Conservation (phyloP, 176 grass and related monocot species). For the Dactylis glomerata region DNA sequence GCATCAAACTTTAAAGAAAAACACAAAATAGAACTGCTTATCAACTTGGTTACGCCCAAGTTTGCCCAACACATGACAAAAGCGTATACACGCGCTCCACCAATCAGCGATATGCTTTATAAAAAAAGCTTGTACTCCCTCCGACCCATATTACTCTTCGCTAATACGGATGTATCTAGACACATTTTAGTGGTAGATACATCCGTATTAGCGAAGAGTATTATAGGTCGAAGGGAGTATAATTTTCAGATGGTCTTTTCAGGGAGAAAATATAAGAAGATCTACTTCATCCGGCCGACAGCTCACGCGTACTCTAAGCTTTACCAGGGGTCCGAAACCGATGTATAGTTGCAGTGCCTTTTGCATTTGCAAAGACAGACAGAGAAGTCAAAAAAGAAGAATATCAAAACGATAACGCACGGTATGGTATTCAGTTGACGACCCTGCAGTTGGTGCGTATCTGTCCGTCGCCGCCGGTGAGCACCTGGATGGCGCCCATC, state of each 20-base stretch:
- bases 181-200: too few relatives aligned
- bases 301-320: neutral
- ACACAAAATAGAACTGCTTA: neutral
- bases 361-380: neutral
- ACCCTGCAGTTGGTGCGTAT: slow-evolving; percentile 51
- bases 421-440: slow-evolving; percentile 23
- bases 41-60: neutral
- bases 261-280: neutral
- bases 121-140: neutral
- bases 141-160: too few relatives aligned
- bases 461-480: slow-evolving; percentile 53
- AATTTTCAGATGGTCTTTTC: neutral
- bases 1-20: neutral
- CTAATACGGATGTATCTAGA: too few relatives aligned
- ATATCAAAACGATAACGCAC: neutral
- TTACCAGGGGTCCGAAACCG: neutral
- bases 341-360: neutral
- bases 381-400: neutral
- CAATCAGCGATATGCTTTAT: neutral
- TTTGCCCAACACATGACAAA: slow-evolving; percentile 12
- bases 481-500: slow-evolving; percentile 49
- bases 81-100: neutral
- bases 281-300: neutral
- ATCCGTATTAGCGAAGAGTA: too few relatives aligned
- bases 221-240: too few relatives aligned